A percentile compares a stretch with the other conserved stretches of the same genome.
These are phyloP conservation scores for Plantago coronopus DNA, from an alignment of 305 asterid genomes.

Conservation along the genomic window DNA sequence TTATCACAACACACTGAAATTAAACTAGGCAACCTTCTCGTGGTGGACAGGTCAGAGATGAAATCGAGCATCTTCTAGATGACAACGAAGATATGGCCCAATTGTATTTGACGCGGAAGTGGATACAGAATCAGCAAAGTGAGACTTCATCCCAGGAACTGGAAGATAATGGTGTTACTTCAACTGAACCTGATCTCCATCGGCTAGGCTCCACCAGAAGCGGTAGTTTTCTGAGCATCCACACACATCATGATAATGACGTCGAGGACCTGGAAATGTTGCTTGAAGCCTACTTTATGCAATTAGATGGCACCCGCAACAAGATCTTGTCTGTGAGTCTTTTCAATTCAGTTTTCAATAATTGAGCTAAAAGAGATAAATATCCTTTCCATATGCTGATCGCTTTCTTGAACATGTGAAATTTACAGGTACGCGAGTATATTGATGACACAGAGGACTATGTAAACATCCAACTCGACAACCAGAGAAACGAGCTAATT, in stretches of 20 bases:
- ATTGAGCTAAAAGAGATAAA: background rate
- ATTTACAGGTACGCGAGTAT: constrained; percentile 81
- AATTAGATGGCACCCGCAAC: constrained; percentile 89
- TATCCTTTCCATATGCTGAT: constrained; percentile 1
- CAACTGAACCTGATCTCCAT: constrained; percentile 50
- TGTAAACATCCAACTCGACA: constrained; percentile 88
- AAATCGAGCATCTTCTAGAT: constrained; percentile 87
- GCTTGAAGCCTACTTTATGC: constrained; percentile 94
- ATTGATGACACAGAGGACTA: constrained; percentile 97
- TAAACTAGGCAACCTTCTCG: constrained; percentile 10
- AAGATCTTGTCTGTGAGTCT: constrained; percentile 79
- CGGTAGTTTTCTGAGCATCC: constrained; percentile 67
- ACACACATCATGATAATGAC: constrained; percentile 52
- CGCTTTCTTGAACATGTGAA: constrained; percentile 3
- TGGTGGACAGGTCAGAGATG: constrained; percentile 77
- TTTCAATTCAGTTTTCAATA: background rate
- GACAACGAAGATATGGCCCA: constrained; percentile 94
- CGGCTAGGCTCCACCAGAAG: constrained; percentile 65
- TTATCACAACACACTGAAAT: constrained; percentile 3
- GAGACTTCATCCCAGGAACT: constrained; percentile 47
- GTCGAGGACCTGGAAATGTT: constrained; percentile 96
- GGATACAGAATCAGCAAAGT: constrained; percentile 70
- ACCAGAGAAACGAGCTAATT: constrained; percentile 81
- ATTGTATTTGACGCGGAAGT: constrained; percentile 78
- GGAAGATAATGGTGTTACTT: constrained; percentile 41